phyloP scores from a whole-genome alignment of 2,329 filamentous ascomycete genomes.

The Fusarium sp. region DNA sequence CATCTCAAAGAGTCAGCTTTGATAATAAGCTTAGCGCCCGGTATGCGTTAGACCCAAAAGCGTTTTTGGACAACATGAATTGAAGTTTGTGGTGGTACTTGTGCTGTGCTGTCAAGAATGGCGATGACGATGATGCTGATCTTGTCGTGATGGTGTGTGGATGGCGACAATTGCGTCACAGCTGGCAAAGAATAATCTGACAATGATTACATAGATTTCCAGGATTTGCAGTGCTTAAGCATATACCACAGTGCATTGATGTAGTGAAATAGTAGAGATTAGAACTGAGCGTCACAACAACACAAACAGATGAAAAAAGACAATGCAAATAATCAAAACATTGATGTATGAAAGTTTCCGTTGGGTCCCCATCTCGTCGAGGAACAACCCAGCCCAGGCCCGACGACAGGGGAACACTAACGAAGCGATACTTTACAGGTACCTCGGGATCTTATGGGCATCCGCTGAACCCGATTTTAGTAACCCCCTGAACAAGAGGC shows the following conservation, averaged over 20 bases:
- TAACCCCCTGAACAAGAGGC: constrained; percentile 35
- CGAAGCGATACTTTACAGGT: constrained; percentile 26
- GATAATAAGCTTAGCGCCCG: constrained; percentile 7
- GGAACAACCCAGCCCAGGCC: background rate
- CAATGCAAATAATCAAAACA: constrained; percentile 25
- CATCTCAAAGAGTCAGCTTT: background rate
- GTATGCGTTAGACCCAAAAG: constrained; percentile 13
- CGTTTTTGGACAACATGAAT: constrained; percentile 2
- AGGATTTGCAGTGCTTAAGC: too few species aligned
- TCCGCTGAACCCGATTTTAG: constrained; percentile 30
- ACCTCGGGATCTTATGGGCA: constrained; percentile 25
- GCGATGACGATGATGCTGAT: constrained; percentile 40
- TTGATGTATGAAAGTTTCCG: constrained; percentile 31
- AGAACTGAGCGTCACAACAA: constrained; percentile 2
- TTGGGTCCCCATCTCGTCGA: constrained; percentile 4
- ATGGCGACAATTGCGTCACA: constrained; percentile 40
- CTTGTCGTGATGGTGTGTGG: constrained; percentile 24
- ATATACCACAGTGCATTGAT: background rate
- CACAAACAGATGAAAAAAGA: constrained; percentile 1
- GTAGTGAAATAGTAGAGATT: background rate
- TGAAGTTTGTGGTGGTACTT: constrained; percentile 1
- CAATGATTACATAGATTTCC: background rate
- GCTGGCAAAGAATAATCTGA: constrained; percentile 10
- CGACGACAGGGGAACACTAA: constrained; percentile 9
- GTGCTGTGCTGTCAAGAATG: constrained; percentile 24